Base-by-base conservation (phyloP, 2,329 filamentous ascomycete species). In the Alternaria conjuncta region DNA sequence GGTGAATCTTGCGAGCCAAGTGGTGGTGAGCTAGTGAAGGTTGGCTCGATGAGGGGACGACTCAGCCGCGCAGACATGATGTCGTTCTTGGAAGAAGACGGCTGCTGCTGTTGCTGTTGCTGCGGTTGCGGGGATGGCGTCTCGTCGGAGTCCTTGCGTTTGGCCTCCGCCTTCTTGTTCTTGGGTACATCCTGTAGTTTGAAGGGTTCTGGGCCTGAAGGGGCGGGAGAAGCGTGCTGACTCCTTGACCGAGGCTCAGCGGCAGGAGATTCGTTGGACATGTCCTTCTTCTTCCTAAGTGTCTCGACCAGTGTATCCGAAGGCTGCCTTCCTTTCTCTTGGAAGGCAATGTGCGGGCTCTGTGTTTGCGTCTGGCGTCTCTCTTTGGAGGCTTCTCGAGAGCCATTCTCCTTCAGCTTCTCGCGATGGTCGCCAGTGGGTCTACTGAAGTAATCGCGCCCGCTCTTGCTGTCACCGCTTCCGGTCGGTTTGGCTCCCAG, bases 341-440 rank as follows among this genome's bases (percentile, higher is more conserved):
- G 93, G 77, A 94, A 96, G 21, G 93, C 92, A 72, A 97, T 97
- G 74, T 97, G 94, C n/a, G 94, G 93, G 15, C 92, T 94, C 3
- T 89, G 63, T 75, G 81, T 70, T 36, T 73, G 73, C 32, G 60
- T 62, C 47, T 54, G 55, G 23, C 82, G 78, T 21, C 69, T 64
- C 67, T 85, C 83, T 15, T 79, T 78, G 5, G 83, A 85, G 5
- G 78, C 79, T 15, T 83, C 84, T 50, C 83, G 76, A 12, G 83
- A 83, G 18, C 79, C 69, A 58, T 77, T 76, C 55, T 83, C 82
- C 63, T 80, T 80, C 54, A 82, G 67, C 30, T 74, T 71, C 23
- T 84, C 82, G 64, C 82, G 75, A 30, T 80, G 78, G n/a, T 76
- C 74, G n/a, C 67, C 67, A 61, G 69, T 73, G 23, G 71, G 79